Base-by-base conservation (phyloP, 495 filamentous ascomycete species). In the Podospora conica region DNA sequence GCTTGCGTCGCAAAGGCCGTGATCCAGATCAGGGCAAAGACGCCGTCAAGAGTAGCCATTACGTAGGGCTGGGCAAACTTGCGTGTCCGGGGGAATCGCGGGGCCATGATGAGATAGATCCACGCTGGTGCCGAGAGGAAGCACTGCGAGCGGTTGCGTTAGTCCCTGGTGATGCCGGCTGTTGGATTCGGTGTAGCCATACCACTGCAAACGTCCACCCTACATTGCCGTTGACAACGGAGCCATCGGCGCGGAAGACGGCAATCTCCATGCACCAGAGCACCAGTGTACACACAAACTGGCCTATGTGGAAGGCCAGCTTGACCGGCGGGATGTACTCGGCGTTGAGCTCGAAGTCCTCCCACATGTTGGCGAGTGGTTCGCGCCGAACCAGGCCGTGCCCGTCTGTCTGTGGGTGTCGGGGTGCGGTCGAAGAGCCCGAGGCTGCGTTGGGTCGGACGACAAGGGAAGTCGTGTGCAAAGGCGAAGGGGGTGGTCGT, bases 11-110 rank as follows among this genome's bases (percentile, higher is more conserved):
- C 84, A 78, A 93, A 95, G 0, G 88, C 93, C 9, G 88, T 86
- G 65, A 97, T 86, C 93, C 93, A 98, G 69, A 96, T 78, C 55
- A 97, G 76, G 54, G 85, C 77, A 74, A 89, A 94, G 28, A 94
- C 60, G 3, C 81, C 77, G 73, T 98, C 94, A 56, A 96, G 78
- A 6, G 82, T 82, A 21, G 89, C 85, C 76, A 96, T 91, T 61
- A 85, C 92, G 74, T 95, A 93, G 10, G 91, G 88, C 69, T 96
- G 88, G 56, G 90, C 90, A 67, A 93, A 86, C 70, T 86, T 88
- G 28, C 85, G 83, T 28, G 92, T 90, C 65, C 92, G 87, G n/a
- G 86, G 83, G 81, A 91, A 97, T 72, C 91, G 87, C 24, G 92
- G 93, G 6, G 92, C 86, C 80, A 92, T 90, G 60, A 86, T 84